phyloP scores from a whole-genome alignment of 192 early-diverging fungal genomes.

The Backusella macrospora region DNA sequence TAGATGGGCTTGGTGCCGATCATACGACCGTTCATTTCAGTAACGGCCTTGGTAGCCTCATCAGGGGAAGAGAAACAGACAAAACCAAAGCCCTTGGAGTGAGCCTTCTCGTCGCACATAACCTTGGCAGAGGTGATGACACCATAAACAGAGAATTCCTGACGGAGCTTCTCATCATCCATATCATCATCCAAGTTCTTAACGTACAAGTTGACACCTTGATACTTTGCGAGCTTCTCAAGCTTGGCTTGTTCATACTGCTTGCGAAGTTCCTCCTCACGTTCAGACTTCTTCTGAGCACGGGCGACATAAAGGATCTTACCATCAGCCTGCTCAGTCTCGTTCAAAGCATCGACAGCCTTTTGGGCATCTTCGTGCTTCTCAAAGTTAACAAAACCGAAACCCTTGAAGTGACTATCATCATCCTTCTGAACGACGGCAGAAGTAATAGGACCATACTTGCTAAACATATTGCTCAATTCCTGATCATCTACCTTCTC shows the following conservation, averaged over 20 bases:
- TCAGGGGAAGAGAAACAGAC: conserved; percentile 98
- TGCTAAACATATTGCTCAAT: conserved; percentile 77
- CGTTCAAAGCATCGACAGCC: conserved; percentile 94
- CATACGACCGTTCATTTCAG: conserved; percentile 93
- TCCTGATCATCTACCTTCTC: conserved; percentile 77
- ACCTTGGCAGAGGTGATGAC: conserved; percentile 97
- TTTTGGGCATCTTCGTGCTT: conserved; percentile 85
- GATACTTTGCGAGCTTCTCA: conserved; percentile 98
- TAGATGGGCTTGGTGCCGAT: conserved; percentile 85
- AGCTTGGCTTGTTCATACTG: conserved; percentile 95
- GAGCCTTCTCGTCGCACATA: conserved; percentile 91
- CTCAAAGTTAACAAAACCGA: conserved; percentile 98
- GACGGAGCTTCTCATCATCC: conserved; percentile 94
- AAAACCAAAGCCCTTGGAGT: conserved; percentile 96
- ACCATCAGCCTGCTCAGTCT: conserved; percentile 81
- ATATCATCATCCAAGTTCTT: conserved; percentile 98
- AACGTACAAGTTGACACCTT: conserved; percentile 98
- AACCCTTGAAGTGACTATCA: conserved; percentile 84
- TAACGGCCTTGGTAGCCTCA: conserved; percentile 97
- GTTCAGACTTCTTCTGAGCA: conserved; percentile 98
- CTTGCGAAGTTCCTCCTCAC: conserved; percentile 92
- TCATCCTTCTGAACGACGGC: conserved; percentile 79
- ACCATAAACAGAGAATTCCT: conserved; percentile 96
- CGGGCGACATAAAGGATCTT: conserved; percentile 95
- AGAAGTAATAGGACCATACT: conserved; percentile 84